Base-by-base conservation (phyloP, 495 filamentous ascomycete species). In the Penicillium malachiteum region DNA sequence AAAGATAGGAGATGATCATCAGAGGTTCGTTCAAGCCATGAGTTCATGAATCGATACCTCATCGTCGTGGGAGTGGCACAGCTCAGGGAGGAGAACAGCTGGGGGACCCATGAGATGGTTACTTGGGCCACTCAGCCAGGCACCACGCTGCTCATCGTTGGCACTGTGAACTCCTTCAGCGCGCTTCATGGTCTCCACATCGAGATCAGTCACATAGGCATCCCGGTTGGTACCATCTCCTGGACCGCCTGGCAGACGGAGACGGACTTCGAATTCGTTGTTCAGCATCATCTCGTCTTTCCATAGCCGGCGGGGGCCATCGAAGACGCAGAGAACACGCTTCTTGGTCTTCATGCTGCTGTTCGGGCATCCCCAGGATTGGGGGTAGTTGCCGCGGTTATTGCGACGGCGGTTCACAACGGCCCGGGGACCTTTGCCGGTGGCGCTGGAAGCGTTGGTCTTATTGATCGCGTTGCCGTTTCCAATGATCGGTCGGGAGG, bases 261-360 rank as follows among this genome's bases (percentile, higher is more conserved):
- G 73, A 60, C 92, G 91, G 48, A 97, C 91, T 72, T 99, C 95
- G 61, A 92, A 94, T 60, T 96, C 91, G 21, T 88, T 89, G 63
- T 91, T 89, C 39, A 99, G 86, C 91, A 96, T 94, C 94, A 97
- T 96, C 77, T 97, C 95, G 69, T 99, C 95, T 76, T 97, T 97
- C 81, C 88, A 93, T 55, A 99, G 80, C 7, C 92, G 84, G 50
- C 92, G 83, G 11, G 80, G 82, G 3, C 95, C 95, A 64, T 97
- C 92, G 58, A 95, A 99, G 14, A 96, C 91, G 59, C 90, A 89
- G 54, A 97, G 75, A 12, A 96, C 92, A 16, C 95, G 88, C 85
- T 97, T 96, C 82, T 94, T 97, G 78, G 92, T 95, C 67, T 89
- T 93, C 88, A 97, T 96, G 73, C 91, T 90, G 56, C 90, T 87